Evolutionary conservation across 208 protist genomes (phyloP).

Genomic region (Leptomonas pyrrhocoris): DNA sequence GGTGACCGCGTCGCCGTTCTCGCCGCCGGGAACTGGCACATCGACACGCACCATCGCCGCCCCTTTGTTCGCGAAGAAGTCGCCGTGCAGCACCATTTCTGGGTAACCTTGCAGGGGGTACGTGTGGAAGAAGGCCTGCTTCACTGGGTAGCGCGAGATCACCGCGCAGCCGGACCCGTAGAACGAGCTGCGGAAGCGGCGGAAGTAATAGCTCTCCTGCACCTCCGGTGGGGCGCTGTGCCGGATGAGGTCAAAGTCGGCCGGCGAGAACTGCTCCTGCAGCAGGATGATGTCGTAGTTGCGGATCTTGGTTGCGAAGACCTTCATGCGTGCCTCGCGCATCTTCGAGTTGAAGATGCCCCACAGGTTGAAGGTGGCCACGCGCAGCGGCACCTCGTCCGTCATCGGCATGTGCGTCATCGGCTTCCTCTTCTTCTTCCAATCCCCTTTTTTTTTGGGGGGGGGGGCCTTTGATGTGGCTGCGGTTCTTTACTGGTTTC

Average conservation of each 20-base stretch:
- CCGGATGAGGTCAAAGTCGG: conserved; percentile 77
- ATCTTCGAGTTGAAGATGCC: conserved; percentile 92
- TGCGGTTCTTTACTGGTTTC: too few species aligned
- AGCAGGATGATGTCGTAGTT: conserved; percentile 86
- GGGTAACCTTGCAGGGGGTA: conserved; percentile 86
- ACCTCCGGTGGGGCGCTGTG: conserved; percentile 41
- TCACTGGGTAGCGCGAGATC: conserved; percentile 84
- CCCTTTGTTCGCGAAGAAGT: conserved; percentile 92
- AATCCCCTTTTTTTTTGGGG: neutral
- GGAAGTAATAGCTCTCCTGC: conserved; percentile 59
- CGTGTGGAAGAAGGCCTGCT: conserved; percentile 73
- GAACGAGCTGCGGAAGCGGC: conserved; percentile 81
- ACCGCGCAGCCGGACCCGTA: conserved; percentile 87
- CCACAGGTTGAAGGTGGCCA: conserved; percentile 88
- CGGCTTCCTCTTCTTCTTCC: neutral
- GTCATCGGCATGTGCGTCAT: conserved; percentile 14
- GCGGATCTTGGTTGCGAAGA: conserved; percentile 77
- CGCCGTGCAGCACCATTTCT: conserved; percentile 85
- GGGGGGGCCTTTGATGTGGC: too few species aligned
- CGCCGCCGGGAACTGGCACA: conserved; percentile 48
- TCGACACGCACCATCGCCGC: conserved; percentile 65
- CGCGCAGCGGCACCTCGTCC: conserved; percentile 46
- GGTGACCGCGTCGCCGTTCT: conserved; percentile 19
- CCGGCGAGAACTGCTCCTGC: conserved; percentile 83
- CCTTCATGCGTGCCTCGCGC: conserved; percentile 69